Base-by-base conservation (phyloP, 441 rosid genomes). In the Bruguiera hainesii region DNA sequence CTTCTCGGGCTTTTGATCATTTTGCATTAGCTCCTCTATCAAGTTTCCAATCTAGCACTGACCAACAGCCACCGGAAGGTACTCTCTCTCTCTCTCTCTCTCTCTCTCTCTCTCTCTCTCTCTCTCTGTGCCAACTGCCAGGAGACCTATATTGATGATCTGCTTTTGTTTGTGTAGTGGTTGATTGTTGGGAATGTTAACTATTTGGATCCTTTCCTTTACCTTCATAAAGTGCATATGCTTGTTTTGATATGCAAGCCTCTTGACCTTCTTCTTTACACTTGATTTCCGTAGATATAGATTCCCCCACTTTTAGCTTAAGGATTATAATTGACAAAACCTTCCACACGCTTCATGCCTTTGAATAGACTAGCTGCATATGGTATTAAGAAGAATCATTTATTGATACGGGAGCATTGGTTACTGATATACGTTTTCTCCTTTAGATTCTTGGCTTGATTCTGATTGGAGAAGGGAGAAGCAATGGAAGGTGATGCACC, bases 401-500 rank as follows among this genome's bases (percentile, higher is more conserved):
- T 23, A 20, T 55, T 10, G 16, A 23, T 23, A 2, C 10, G 1
- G 58, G 58, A 8, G 16, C 58, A 23, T 8, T 20, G 58, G 30
- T 23, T 23, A 55, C 58, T 13, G 48, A 55, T 3, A 8, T 55
- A 23, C 58, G 16, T 1, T 23, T 23, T 23, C 11, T 15, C 16
- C 29, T 5, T 23, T 4, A 15, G 49, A 39, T 31, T 30, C 55
- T 29, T 30, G 35, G 74, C 18, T 66, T 61, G 25, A 21, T 5
- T 15, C 61, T 61, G 25, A 21, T 3, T 9, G 7, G 18, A 5
- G 19, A 37, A 26, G 6, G 19, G 55, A 28, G 68, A 48, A 55
- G 29, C 35, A 15, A 87, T 89, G 98, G 88, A 82, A 18, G 82
- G 82, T 61, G 93, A 85, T 50, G 91, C 93, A 60, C 95, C 89